A percentile compares a stretch with the other conserved stretches of the same genome.
phyloP scores from a whole-genome alignment of 78 protist species.

The Planoprotostelium fungivorum region DNA sequence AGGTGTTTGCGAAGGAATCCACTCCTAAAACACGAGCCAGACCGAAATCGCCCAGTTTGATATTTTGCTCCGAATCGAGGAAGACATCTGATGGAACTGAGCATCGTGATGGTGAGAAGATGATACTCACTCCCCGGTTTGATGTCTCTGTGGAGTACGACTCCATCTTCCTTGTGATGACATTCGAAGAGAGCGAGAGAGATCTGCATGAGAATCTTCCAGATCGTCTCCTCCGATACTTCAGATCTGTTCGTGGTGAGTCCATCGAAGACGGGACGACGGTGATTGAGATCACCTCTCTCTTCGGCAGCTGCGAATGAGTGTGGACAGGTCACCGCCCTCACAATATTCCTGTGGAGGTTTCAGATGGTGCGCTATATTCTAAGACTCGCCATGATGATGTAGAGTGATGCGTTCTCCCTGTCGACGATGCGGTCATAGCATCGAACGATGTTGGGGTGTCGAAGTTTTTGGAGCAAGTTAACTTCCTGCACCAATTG shows the following conservation, averaged over 20 bases:
- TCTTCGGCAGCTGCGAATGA: slow-evolving; percentile 44
- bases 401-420: slow-evolving; percentile 48
- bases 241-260: not conserved
- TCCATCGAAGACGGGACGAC: not conserved
- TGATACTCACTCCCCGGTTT: slow-evolving; percentile 61
- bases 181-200: slow-evolving; percentile 69
- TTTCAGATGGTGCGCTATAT: not conserved
- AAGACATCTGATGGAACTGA: slow-evolving; percentile 54
- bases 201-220: slow-evolving; percentile 76
- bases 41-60: slow-evolving; percentile 95
- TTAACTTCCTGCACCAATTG: slow-evolving; percentile 84
- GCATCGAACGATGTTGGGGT: slow-evolving; percentile 88
- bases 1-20: slow-evolving; percentile 69
- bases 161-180: slow-evolving; percentile 44
- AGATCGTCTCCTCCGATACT: slow-evolving; percentile 73
- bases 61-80: slow-evolving; percentile 48
- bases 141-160: slow-evolving; percentile 89
- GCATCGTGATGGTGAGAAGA: not conserved
- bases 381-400: slow-evolving; percentile 47
- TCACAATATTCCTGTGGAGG: slow-evolving; percentile 75
- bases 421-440: slow-evolving; percentile 76
- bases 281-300: slow-evolving; percentile 6
- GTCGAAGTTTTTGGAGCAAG: slow-evolving; percentile 73
- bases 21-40: slow-evolving; percentile 68
- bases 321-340: slow-evolving; percentile 84